Evolutionary conservation across 768 basidiomycete species (phyloP).

Genomic region (Lentinula aciculospora): DNA sequence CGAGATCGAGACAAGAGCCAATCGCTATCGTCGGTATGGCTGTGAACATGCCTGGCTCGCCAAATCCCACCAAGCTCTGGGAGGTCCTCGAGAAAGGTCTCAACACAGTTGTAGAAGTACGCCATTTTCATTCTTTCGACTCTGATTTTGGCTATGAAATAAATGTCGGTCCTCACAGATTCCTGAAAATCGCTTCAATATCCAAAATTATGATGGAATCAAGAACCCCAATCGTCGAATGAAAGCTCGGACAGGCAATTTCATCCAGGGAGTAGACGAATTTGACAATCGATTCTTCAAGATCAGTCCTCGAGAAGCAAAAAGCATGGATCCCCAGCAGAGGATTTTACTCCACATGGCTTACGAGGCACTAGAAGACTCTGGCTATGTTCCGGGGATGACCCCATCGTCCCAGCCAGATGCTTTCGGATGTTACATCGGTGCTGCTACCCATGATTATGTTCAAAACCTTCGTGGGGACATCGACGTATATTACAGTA

Average conservation of each 20-base stretch:
- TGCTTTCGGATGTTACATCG: conserved; percentile 60
- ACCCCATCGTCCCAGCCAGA: conserved; percentile 47
- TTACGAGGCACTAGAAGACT: conserved; percentile 62
- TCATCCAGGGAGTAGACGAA: conserved; percentile 46
- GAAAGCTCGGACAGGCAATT: conserved; percentile 57
- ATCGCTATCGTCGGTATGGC: conserved; percentile 76
- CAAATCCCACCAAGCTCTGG: conserved; percentile 47
- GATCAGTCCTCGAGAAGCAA: conserved; percentile 69
- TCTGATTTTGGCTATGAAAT: neutral
- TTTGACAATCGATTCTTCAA: conserved; percentile 74
- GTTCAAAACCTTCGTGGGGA: conserved; percentile 55
- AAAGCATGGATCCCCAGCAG: conserved; percentile 74
- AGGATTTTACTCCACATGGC: conserved; percentile 61
- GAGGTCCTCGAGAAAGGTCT: conserved; percentile 48
- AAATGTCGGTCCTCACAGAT: conserved; percentile 36
- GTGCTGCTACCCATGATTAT: conserved; percentile 69
- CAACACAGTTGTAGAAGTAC: conserved; percentile 54
- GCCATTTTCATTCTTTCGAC: too few relatives aligned
- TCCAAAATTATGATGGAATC: conserved; percentile 30
- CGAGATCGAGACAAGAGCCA: conserved; percentile 33
- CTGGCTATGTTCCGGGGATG: conserved; percentile 62
- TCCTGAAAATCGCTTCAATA: conserved; percentile 51
- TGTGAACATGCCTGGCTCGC: conserved; percentile 51
- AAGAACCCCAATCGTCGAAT: conserved; percentile 33
- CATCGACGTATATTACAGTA: conserved; percentile 67